Evolutionary conservation across 495 filamentous ascomycete genomes (phyloP).

Genomic region (Aspergillus funiculosus): DNA sequence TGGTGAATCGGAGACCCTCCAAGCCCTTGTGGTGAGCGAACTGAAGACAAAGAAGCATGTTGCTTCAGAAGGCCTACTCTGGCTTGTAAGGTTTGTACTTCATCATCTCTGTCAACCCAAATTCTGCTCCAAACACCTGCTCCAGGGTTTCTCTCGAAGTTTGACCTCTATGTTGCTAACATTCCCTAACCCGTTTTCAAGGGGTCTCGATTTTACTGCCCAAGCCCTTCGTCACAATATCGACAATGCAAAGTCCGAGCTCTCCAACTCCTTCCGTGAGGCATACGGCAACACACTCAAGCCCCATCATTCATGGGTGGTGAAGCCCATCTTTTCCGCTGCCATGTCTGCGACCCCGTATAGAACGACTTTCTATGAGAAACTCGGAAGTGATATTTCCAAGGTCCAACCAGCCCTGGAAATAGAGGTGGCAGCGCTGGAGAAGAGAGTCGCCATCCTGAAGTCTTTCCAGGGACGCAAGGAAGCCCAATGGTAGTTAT

Average conservation of each 20-base stretch:
- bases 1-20: slow-evolving; percentile 68
- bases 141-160: not conserved
- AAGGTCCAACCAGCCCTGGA: slow-evolving; percentile 56
- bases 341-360: slow-evolving; percentile 92
- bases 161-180: not conserved
- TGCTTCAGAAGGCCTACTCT: slow-evolving; percentile 83
- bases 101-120: slow-evolving; percentile 9
- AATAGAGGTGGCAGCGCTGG: slow-evolving; percentile 66
- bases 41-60: slow-evolving; percentile 77
- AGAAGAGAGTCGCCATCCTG: slow-evolving; percentile 67
- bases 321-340: slow-evolving; percentile 83
- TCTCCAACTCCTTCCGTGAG: slow-evolving; percentile 74
- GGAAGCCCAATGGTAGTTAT: slow-evolving; percentile 62
- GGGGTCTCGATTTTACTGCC: slow-evolving; percentile 87
- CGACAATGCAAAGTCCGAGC: slow-evolving; percentile 59
- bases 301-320: slow-evolving; percentile 77
- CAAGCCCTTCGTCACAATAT: slow-evolving; percentile 76
- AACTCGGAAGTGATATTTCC: slow-evolving; percentile 61
- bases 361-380: slow-evolving; percentile 81
- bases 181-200: slow-evolving; percentile 28
- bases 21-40: slow-evolving; percentile 79
- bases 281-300: slow-evolving; percentile 85
- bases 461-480: slow-evolving; percentile 63
- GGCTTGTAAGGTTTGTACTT: slow-evolving; percentile 73
- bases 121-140: not conserved